A percentile compares a stretch with the other conserved stretches of the same genome.
These are phyloP conservation scores for Diaporthe aspalathi DNA, from an alignment of 2,329 filamentous ascomycete genomes.

Conservation along the genomic window DNA sequence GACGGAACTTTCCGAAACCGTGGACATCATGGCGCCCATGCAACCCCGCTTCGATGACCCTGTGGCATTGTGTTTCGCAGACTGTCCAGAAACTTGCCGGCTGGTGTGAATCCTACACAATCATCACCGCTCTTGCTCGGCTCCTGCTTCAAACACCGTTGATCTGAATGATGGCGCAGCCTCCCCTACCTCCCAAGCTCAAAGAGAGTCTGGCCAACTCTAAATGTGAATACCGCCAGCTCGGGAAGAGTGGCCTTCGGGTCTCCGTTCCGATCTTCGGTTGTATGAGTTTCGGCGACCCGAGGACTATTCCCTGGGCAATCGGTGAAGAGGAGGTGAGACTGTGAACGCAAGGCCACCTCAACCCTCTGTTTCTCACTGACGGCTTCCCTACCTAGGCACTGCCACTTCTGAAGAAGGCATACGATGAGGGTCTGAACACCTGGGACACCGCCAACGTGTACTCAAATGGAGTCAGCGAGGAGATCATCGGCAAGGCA, in stretches of 20 bases:
- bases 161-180: conserved; percentile 11
- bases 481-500: conserved; percentile 75
- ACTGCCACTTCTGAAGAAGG: conserved; percentile 45
- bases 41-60: conserved; percentile 13
- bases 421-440: conserved; percentile 48
- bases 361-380: conserved; percentile 35
- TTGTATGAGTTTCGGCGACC: conserved; percentile 70
- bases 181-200: conserved; percentile 17
- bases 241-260: conserved; percentile 71
- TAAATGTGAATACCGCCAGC: conserved; percentile 55
- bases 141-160: no score
- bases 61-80: background rate
- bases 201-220: conserved; percentile 45
- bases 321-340: conserved; percentile 65
- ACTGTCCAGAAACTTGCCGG: background rate
- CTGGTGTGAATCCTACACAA: background rate
- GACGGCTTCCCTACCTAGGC: conserved; percentile 6
- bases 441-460: conserved; percentile 64
- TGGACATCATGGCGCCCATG: background rate
- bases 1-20: background rate
- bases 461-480: conserved; percentile 72
- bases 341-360: no score
- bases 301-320: conserved; percentile 65
- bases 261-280: conserved; percentile 74
- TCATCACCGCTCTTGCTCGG: background rate